A percentile compares a stretch with the other conserved stretches of the same genome.
These are phyloP conservation scores for Globisporangium apiculatum DNA, from an alignment of 352 stramenopile species.

Conservation along the genomic window DNA sequence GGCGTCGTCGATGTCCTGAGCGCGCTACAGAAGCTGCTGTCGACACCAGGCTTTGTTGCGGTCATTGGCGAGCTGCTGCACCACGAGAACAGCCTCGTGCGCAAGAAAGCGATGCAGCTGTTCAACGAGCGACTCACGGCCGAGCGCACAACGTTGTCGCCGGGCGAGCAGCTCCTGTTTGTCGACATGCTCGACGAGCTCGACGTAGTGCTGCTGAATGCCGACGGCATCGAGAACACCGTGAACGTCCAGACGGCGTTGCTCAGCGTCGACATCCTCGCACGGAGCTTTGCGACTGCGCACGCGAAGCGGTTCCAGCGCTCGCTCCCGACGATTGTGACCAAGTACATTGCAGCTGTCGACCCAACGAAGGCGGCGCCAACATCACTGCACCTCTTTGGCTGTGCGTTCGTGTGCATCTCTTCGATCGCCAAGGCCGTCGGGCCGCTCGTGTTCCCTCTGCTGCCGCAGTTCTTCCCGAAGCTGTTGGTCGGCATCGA, in stretches of 20 bases:
- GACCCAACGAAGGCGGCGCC: conserved; percentile 37
- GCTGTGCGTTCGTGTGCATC: conserved; percentile 75
- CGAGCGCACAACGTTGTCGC: conserved; percentile 45
- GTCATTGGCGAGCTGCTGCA: conserved; percentile 80
- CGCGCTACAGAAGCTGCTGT: conserved; percentile 78
- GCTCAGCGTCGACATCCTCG: conserved; percentile 78
- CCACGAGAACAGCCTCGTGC: conserved; percentile 82
- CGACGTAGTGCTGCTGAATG: conserved; percentile 57
- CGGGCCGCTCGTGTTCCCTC: conserved; percentile 67
- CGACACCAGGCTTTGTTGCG: conserved; percentile 78
- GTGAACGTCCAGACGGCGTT: conserved; percentile 81
- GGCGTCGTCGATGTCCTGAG: conserved; percentile 69
- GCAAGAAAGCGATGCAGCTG: conserved; percentile 85
- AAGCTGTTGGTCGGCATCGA: conserved; percentile 58
- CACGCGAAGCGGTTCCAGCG: conserved; percentile 73
- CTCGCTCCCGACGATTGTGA: conserved; percentile 59
- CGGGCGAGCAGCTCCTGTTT: conserved; percentile 73
- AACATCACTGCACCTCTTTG: conserved; percentile 67
- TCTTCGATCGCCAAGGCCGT: conserved; percentile 69
- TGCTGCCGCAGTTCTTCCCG: conserved; percentile 79
- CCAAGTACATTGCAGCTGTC: conserved; percentile 49
- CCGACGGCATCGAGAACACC: conserved; percentile 49
- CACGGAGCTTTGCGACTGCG: conserved; percentile 63
- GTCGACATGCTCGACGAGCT: conserved; percentile 86
- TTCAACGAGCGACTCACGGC: conserved; percentile 83